Conservation (phyloP, 805 yeast species). For the Schizosaccharomyces octosporus region DNA sequence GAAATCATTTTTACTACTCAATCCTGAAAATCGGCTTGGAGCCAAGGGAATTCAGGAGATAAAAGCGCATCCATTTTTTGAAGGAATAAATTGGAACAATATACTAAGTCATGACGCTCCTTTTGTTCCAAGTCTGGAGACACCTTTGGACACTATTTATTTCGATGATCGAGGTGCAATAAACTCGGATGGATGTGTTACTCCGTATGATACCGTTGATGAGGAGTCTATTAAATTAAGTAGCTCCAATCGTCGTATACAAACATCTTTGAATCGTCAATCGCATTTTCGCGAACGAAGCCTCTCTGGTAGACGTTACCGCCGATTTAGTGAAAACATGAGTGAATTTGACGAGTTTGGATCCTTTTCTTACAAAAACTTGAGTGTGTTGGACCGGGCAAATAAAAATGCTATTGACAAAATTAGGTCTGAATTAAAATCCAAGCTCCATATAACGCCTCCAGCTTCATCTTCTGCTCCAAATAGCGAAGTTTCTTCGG, state of each 20-base stretch:
- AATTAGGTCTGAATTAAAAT: slow-evolving; percentile 22
- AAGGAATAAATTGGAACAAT: slow-evolving; percentile 45
- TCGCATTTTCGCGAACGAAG: background rate
- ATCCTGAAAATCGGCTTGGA: slow-evolving; percentile 52
- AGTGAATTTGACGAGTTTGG: slow-evolving; percentile 37
- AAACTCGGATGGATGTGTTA: background rate
- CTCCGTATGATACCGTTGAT: background rate
- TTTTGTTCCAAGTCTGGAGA: slow-evolving; percentile 53
- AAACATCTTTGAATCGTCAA: too few relatives aligned
- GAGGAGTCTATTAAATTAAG: background rate
- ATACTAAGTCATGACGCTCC: slow-evolving; percentile 50
- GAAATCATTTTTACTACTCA: slow-evolving; percentile 29
- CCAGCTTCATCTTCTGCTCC: background rate
- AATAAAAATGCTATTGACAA: slow-evolving; percentile 79
- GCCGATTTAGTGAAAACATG: background rate
- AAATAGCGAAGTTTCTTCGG: background rate
- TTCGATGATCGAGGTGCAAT: slow-evolving; percentile 78
- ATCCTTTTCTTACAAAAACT: slow-evolving; percentile 66
- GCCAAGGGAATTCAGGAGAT: slow-evolving; percentile 53
- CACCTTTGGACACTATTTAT: slow-evolving; percentile 76
- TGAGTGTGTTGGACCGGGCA: slow-evolving; percentile 76
- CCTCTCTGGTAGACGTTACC: background rate
- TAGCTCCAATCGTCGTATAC: too few relatives aligned
- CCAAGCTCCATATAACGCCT: background rate
- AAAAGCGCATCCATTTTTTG: slow-evolving; percentile 53